Percentiles rank a stretch among this genome's conserved stretches.
phyloP scores from a whole-genome alignment of 2,329 filamentous ascomycete species.

The Phoma sp. region DNA sequence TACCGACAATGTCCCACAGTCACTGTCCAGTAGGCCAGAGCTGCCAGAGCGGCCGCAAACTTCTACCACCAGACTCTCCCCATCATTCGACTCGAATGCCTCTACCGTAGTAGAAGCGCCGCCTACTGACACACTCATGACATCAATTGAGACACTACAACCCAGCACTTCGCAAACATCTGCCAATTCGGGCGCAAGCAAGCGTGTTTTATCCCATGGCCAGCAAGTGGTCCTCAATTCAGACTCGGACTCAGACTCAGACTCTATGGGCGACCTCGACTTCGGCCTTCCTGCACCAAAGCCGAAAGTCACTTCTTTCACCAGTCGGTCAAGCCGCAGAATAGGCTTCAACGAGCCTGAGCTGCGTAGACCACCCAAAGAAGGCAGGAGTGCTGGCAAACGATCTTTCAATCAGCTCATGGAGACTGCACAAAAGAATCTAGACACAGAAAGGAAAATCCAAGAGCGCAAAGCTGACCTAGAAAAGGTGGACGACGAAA shows the following conservation, averaged over 20 bases:
- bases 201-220: slow-evolving; percentile 62
- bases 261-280: slow-evolving; percentile 61
- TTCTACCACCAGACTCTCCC: background rate
- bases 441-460: slow-evolving; percentile 37
- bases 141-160: slow-evolving; percentile 4
- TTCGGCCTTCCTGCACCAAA: slow-evolving; percentile 32
- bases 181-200: slow-evolving; percentile 50
- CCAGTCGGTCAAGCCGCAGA: slow-evolving; percentile 20
- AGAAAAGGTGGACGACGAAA: slow-evolving; percentile 28
- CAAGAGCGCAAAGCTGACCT: slow-evolving; percentile 36
- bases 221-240: slow-evolving; percentile 65
- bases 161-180: slow-evolving; percentile 35
- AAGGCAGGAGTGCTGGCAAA: slow-evolving; percentile 19
- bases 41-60: background rate
- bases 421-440: slow-evolving; percentile 31
- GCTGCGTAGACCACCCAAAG: slow-evolving; percentile 32
- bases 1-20: background rate
- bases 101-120: slow-evolving; percentile 14
- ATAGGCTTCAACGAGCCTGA: slow-evolving; percentile 23
- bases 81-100: background rate
- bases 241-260: slow-evolving; percentile 73
- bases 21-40: background rate
- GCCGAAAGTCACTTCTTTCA: slow-evolving; percentile 14
- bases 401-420: slow-evolving; percentile 33
- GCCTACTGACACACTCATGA: slow-evolving; percentile 4